Conservation (phyloP, 1,284 basidiomycete species). For the Pseudozyma sp. region DNA sequence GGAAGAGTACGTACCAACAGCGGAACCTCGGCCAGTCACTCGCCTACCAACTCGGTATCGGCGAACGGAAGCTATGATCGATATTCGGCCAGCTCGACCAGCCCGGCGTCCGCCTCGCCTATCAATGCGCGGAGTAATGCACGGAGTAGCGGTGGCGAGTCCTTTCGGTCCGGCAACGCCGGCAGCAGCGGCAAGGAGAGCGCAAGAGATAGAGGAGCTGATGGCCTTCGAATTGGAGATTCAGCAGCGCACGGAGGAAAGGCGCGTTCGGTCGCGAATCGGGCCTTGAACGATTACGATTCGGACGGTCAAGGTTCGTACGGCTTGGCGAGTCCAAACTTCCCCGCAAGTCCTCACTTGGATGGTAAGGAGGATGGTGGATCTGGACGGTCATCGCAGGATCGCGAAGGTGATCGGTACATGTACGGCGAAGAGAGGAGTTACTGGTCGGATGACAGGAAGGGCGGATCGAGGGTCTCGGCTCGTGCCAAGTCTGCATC, state of each 20-base stretch:
- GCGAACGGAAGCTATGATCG: slow-evolving; percentile 43
- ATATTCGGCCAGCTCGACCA: slow-evolving; percentile 26
- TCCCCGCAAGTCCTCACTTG: slow-evolving; percentile 47
- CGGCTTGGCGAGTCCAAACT: slow-evolving; percentile 46
- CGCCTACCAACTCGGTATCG: slow-evolving; percentile 34
- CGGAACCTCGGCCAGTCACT: slow-evolving; percentile 38
- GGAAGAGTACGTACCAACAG: slow-evolving; percentile 43
- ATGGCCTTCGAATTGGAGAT: slow-evolving; percentile 51
- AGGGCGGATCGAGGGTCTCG: slow-evolving; percentile 25
- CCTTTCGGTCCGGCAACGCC: slow-evolving; percentile 45
- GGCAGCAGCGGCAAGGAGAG: slow-evolving; percentile 37
- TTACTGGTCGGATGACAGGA: slow-evolving; percentile 52
- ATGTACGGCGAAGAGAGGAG: slow-evolving; percentile 51
- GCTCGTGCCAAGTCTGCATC: slow-evolving; percentile 33
- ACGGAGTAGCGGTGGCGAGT: slow-evolving; percentile 34
- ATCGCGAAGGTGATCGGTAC: slow-evolving; percentile 47
- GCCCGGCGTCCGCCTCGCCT: slow-evolving; percentile 40
- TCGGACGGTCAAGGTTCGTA: slow-evolving; percentile 48
- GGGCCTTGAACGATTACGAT: slow-evolving; percentile 45
- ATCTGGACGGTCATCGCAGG: slow-evolving; percentile 36
- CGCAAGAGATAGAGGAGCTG: slow-evolving; percentile 38
- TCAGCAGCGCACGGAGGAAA: slow-evolving; percentile 45
- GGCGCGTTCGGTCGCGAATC: slow-evolving; percentile 51
- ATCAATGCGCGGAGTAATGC: slow-evolving; percentile 25
- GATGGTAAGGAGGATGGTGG: slow-evolving; percentile 37